Evolutionary conservation across 495 filamentous ascomycete genomes (phyloP), one percentile per base, ranked within the genome.

Genomic region (Penicillium alfredii): DNA sequence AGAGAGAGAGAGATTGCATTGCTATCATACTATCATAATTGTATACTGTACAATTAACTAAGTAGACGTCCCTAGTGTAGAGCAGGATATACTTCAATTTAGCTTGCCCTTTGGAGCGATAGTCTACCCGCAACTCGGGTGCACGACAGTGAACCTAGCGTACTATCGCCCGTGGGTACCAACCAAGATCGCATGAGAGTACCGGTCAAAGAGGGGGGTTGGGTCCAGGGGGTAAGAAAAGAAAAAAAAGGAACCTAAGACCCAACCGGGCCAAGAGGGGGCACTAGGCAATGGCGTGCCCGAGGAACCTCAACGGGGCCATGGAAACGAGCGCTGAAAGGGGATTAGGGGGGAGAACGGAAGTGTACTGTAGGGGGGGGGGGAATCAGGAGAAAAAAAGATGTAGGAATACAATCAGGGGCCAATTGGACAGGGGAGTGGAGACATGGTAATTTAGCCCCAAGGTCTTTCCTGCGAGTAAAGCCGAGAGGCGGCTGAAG

Each of bases 81-180:
- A n/a, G n/a, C n/a, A n/a, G n/a, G n/a, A n/a, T n/a, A n/a, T n/a
- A n/a, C n/a, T 49, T 55, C 53, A 54, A 50, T 32, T 49, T 55
- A 66, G 63, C 60, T 55, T 53, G 48, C 33, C 35, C 37, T 44
- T 47, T 51, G 47, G n/a, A n/a, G n/a, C n/a, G 51, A 59, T 67
- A 63, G 63, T 63, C 63, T 67, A 64, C 63, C 63, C 63, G 63
- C 59, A 51, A 55, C 51, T 53, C 48, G 55, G 52, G 59, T 49
- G 42, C 38, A 36, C 13, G 43, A 46, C 32, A 5, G 55, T 61
- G 58, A 67, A 64, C 61, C 61, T 63, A 67, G 63, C 63, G 60
- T 53, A n/a, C 25, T 49, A 47, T 44, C 43, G 41, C 40, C 54
- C 58, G 59, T 63, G 60, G 55, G 50, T 50, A 63, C 52, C 41